Conservation (phyloP, 192 early-diverging fungal genomes). For the Haplosporangium gracile region DNA sequence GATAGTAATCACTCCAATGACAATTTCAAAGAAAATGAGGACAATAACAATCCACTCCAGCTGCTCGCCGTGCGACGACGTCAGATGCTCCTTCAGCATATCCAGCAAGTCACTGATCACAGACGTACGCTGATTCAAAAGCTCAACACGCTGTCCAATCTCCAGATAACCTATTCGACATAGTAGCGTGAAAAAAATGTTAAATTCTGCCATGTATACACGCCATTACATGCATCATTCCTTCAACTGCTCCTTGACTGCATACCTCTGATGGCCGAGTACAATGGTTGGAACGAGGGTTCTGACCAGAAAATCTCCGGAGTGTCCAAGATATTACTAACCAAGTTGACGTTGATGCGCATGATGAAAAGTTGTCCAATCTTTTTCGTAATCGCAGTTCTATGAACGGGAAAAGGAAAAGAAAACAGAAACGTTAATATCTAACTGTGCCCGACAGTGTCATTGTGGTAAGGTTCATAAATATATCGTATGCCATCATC, state of each 20-base stretch:
- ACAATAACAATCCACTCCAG: slow-evolving; percentile 97
- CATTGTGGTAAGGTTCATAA: neutral
- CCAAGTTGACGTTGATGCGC: slow-evolving; percentile 91
- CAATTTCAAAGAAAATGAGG: slow-evolving; percentile 87
- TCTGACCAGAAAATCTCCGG: slow-evolving; percentile 96
- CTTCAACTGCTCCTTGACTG: neutral
- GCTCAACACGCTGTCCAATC: slow-evolving; percentile 87
- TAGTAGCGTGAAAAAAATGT: neutral
- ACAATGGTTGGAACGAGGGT: slow-evolving; percentile 84
- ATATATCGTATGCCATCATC: neutral
- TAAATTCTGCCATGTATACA: neutral
- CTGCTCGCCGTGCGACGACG: slow-evolving; percentile 90
- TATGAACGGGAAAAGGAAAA: slow-evolving; percentile 35
- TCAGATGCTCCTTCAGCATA: slow-evolving; percentile 96
- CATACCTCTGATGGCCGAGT: slow-evolving; percentile 78
- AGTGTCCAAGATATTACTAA: slow-evolving; percentile 90
- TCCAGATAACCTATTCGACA: slow-evolving; percentile 74
- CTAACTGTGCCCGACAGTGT: neutral
- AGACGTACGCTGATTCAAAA: slow-evolving; percentile 92
- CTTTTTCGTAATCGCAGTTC: slow-evolving; percentile 93
- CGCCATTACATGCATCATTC: neutral
- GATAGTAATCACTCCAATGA: slow-evolving; percentile 82
- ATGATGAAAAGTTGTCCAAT: slow-evolving; percentile 96
- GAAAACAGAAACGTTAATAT: neutral
- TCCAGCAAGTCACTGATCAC: slow-evolving; percentile 95